These are phyloP conservation scores for Trichoderma koningii DNA, from an alignment of 2,329 filamentous ascomycete genomes.

Conservation along the genomic window DNA sequence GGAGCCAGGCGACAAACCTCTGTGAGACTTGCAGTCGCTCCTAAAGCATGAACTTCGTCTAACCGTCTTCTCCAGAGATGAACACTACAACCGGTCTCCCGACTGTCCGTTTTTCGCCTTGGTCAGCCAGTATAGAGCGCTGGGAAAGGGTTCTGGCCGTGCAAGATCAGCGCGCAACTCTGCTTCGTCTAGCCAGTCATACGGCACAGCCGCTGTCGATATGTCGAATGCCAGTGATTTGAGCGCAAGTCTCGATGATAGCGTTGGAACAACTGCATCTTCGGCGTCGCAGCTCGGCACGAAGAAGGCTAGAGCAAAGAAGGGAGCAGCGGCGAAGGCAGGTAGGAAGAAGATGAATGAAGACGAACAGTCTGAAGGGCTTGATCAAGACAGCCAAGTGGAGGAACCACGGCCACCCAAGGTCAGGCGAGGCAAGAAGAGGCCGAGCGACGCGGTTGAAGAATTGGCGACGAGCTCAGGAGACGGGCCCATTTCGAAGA, in stretches of 20 bases:
- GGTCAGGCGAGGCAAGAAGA: slow-evolving; percentile 59
- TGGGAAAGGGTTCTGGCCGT: slow-evolving; percentile 57
- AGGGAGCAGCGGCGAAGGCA: slow-evolving; percentile 51
- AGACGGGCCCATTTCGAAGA: slow-evolving; percentile 59
- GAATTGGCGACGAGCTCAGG: slow-evolving; percentile 47
- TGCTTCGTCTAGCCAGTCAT: slow-evolving; percentile 65
- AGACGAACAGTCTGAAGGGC: slow-evolving; percentile 52
- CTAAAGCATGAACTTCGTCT: background rate
- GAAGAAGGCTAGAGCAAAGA: slow-evolving; percentile 58
- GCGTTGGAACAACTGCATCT: slow-evolving; percentile 60
- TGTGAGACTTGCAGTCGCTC: slow-evolving; percentile 53
- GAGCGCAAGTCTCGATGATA: slow-evolving; percentile 57
- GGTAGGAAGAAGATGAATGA: slow-evolving; percentile 50
- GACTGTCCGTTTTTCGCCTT: slow-evolving; percentile 82
- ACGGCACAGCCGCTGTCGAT: slow-evolving; percentile 54
- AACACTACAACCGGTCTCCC: slow-evolving; percentile 78
- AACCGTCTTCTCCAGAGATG: slow-evolving; percentile 59
- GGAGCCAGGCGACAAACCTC: slow-evolving; percentile 89
- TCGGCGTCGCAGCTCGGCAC: slow-evolving; percentile 60
- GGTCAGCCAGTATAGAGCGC: slow-evolving; percentile 55
- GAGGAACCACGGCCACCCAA: slow-evolving; percentile 41
- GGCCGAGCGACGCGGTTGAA: slow-evolving; percentile 61
- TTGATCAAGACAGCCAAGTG: slow-evolving; percentile 39
- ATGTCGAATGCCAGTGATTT: slow-evolving; percentile 51
- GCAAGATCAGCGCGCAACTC: slow-evolving; percentile 62